Percentiles rank a stretch among this genome's conserved stretches.
Conservation (phyloP, 179 eudicot species). For the Camellia oleifera region DNA sequence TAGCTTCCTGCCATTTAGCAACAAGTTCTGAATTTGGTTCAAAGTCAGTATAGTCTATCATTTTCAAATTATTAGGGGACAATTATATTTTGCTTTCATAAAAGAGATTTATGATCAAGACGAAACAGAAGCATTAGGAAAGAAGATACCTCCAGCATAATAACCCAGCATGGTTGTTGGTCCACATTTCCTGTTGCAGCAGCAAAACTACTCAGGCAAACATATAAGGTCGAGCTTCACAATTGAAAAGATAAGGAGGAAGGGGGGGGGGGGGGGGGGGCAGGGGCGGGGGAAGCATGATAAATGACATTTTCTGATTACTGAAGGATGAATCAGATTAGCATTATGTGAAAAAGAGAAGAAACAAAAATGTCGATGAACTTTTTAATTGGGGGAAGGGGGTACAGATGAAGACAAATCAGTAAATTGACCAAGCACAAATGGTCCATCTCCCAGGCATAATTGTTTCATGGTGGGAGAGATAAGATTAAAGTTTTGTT, state of each 20-base stretch:
- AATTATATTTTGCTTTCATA: background rate
- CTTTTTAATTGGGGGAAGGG: background rate
- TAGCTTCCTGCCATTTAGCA: too few relatives aligned
- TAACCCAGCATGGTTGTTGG: constrained; percentile 91
- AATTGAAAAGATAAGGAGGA: background rate
- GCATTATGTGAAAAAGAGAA: background rate
- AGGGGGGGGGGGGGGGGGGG: too few relatives aligned
- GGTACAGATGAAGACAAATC: background rate
- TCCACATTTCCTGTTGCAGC: constrained; percentile 55
- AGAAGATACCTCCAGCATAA: constrained; percentile 82
- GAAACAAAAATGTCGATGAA: constrained; percentile 1
- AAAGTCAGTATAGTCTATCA: background rate
- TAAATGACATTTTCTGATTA: background rate
- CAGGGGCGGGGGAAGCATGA: too few relatives aligned
- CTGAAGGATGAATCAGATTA: background rate
- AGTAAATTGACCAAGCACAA: background rate
- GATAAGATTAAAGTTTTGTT: background rate
- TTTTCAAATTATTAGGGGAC: background rate
- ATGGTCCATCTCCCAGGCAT: background rate
- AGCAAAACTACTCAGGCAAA: constrained; percentile 23
- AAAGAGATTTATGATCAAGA: background rate
- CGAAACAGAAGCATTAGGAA: background rate
- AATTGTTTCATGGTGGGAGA: background rate
- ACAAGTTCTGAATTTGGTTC: too few relatives aligned
- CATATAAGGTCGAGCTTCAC: background rate